phyloP scores from a whole-genome alignment of 116 monocot genomes.

The Posidonia oceanica region DNA sequence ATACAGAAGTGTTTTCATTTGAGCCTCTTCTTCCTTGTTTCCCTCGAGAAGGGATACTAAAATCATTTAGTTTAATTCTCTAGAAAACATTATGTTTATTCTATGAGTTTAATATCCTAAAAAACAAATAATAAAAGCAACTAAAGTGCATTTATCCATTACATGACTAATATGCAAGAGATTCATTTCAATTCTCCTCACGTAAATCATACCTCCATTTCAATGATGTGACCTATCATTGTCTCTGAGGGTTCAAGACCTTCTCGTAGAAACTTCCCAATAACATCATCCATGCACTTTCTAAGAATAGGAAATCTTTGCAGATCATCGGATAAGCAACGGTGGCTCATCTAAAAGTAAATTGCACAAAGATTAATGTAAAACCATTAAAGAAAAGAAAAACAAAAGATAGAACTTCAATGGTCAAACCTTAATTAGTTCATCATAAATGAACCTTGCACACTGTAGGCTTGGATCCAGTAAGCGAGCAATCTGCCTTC shows the following conservation, averaged over 20 bases:
- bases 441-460: conserved; percentile 98
- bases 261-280: conserved; percentile 84
- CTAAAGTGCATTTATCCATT: too few species aligned
- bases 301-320: conserved; percentile 85
- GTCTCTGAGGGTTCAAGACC: conserved; percentile 87
- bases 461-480: conserved; percentile 98
- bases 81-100: too few species aligned
- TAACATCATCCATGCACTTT: conserved; percentile 94
- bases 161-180: too few species aligned
- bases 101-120: too few species aligned
- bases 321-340: conserved; percentile 65
- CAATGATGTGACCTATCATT: conserved; percentile 92
- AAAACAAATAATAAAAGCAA: too few species aligned
- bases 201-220: conserved; percentile 76
- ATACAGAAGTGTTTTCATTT: too few species aligned
- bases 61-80: too few species aligned
- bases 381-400: background rate
- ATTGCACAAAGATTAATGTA: background rate
- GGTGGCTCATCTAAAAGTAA: conserved; percentile 73
- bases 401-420: background rate
- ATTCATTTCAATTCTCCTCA: background rate
- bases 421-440: conserved; percentile 72
- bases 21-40: too few species aligned
- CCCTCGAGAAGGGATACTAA: too few species aligned
- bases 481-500: conserved; percentile 87